phyloP scores from a whole-genome alignment of 1,139 yeast species.

The Hyphopichia fennica region DNA sequence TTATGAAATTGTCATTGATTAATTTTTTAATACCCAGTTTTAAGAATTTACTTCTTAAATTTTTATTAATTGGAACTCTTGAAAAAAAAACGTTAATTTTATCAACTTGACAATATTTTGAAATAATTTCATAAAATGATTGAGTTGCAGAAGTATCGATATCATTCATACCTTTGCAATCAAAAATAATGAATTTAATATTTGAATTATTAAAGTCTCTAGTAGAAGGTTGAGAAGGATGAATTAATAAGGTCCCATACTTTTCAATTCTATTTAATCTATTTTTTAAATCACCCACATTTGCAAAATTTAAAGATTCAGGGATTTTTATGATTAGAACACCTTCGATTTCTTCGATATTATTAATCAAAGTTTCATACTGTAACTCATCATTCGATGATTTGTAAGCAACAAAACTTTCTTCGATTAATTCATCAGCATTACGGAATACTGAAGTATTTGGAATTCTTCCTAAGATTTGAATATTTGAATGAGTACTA shows the following conservation, averaged over 20 bases:
- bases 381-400: constrained; percentile 2
- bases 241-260: constrained; percentile 28
- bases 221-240: constrained; percentile 32
- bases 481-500: constrained; percentile 31
- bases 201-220: constrained; percentile 18
- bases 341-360: constrained; percentile 31
- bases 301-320: constrained; percentile 31
- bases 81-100: constrained; percentile 25
- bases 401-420: constrained; percentile 21
- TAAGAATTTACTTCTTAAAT: constrained; percentile 20
- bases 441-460: constrained; percentile 31
- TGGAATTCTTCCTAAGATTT: constrained; percentile 34
- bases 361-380: constrained; percentile 21
- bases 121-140: constrained; percentile 26
- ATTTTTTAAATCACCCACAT: constrained; percentile 26
- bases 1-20: constrained; percentile 19
- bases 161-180: constrained; percentile 33
- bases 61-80: constrained; percentile 21
- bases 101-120: constrained; percentile 19
- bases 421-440: constrained; percentile 37
- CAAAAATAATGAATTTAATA: constrained; percentile 27
- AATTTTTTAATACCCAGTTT: constrained; percentile 24
- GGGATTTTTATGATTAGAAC: constrained; percentile 32
- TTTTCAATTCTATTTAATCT: constrained; percentile 26
- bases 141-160: constrained; percentile 37